Percentiles rank a stretch among this genome's conserved stretches.
Conservation (phyloP, 495 filamentous ascomycete genomes). For the Elasticomyces elasticus region DNA sequence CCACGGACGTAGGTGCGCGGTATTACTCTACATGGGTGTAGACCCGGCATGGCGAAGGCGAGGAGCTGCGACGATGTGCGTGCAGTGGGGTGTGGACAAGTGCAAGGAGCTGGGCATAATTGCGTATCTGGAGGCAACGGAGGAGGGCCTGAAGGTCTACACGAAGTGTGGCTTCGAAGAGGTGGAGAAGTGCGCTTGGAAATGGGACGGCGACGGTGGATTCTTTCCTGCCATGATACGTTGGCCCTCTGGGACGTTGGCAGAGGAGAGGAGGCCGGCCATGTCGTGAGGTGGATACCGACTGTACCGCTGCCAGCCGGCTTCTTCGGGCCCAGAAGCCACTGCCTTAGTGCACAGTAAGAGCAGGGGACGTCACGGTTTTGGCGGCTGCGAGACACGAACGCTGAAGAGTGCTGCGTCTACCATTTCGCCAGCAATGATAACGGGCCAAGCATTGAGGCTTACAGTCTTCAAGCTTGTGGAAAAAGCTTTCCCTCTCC, state of each 20-base stretch:
- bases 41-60: constrained; percentile 6
- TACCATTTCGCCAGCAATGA: no score
- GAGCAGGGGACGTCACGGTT: no score
- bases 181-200: constrained; percentile 7
- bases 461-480: no score
- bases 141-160: constrained; percentile 15
- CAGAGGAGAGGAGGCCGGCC: constrained; percentile 7
- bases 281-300: no score
- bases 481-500: no score
- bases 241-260: constrained; percentile 15
- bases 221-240: constrained; percentile 17
- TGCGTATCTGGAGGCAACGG: constrained; percentile 19
- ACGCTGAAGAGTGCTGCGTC: no score
- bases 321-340: no score
- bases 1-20: constrained; percentile 1
- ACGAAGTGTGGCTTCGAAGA: constrained; percentile 15
- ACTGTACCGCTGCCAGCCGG: no score
- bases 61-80: constrained; percentile 13
- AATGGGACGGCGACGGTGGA: constrained; percentile 1
- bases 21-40: constrained; percentile 16
- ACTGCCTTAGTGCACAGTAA: no score
- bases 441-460: no score
- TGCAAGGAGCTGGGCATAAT: constrained; percentile 12
- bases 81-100: constrained; percentile 13
- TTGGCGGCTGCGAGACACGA: no score